These are phyloP conservation scores for Emergomyces africanus DNA, from an alignment of 2,329 filamentous ascomycete species.

Conservation along the genomic window DNA sequence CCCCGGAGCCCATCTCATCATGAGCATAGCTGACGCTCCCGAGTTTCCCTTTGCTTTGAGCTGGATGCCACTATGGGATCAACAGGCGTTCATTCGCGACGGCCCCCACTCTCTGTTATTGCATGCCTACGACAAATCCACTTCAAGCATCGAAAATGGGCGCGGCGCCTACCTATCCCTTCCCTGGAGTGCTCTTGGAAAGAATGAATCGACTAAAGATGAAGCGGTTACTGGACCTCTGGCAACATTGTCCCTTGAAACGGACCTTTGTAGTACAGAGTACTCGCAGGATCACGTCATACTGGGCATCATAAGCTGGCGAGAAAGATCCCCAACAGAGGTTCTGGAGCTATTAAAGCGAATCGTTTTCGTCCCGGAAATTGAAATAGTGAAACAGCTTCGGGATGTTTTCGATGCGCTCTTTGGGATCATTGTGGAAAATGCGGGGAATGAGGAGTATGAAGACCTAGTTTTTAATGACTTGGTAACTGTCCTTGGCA, in stretches of 20 bases:
- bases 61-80: constrained; percentile 88
- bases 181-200: constrained; percentile 61
- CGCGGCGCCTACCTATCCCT: constrained; percentile 78
- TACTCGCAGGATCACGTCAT: constrained; percentile 88
- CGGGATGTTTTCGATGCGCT: constrained; percentile 81
- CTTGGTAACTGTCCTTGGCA: constrained; percentile 77
- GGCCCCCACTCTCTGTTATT: constrained; percentile 68
- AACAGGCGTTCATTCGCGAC: constrained; percentile 78
- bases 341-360: constrained; percentile 64
- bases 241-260: constrained; percentile 65
- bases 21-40: constrained; percentile 79
- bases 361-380: constrained; percentile 87
- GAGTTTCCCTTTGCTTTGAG: constrained; percentile 81
- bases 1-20: constrained; percentile 67
- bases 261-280: constrained; percentile 84
- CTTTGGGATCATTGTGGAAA: constrained; percentile 81
- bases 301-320: constrained; percentile 76
- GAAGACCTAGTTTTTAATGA: constrained; percentile 89
- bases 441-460: constrained; percentile 81
- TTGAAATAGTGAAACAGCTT: constrained; percentile 91
- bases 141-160: constrained; percentile 56
- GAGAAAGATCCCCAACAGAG: constrained; percentile 57
- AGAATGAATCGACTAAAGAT: constrained; percentile 56
- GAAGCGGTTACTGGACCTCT: constrained; percentile 63
- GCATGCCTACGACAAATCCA: constrained; percentile 87